Conservation (phyloP, 148 eudicot genomes). For the Vaccinium myrtillus region DNA sequence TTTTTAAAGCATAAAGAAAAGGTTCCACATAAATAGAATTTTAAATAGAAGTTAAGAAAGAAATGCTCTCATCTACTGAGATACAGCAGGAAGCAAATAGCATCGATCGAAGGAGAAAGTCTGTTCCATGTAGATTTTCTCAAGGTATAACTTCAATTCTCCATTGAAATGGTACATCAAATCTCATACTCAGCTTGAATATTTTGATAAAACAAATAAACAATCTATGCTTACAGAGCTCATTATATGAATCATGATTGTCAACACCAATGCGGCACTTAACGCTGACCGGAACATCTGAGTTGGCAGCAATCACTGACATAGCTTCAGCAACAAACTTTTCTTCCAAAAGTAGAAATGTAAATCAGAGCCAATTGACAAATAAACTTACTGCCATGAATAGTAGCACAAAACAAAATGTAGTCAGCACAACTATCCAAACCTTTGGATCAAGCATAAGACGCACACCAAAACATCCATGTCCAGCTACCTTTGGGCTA, state of each 20-base stretch:
- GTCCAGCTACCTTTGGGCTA: slow-evolving; percentile 93
- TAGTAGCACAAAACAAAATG: not conserved
- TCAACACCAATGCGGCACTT: slow-evolving; percentile 98
- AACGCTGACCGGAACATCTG: slow-evolving; percentile 89
- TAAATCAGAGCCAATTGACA: slow-evolving; percentile 31
- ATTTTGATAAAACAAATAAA: not conserved
- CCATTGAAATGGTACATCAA: not conserved
- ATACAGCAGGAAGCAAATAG: not conserved
- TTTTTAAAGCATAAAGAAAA: not conserved
- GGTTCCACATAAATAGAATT: not conserved
- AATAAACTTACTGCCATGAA: not conserved
- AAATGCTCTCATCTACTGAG: not conserved
- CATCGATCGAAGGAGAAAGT: not conserved
- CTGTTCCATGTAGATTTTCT: not conserved
- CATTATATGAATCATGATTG: slow-evolving; percentile 87
- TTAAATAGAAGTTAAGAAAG: not conserved
- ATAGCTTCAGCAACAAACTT: slow-evolving; percentile 99
- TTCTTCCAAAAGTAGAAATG: slow-evolving; percentile 43
- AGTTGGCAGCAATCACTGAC: slow-evolving; percentile 92
- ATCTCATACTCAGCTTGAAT: not conserved
- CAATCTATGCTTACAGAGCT: slow-evolving; percentile 67
- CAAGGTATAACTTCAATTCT: not conserved
- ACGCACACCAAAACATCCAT: slow-evolving; percentile 92
- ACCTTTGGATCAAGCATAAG: slow-evolving; percentile 99
- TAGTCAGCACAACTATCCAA: slow-evolving; percentile 17